Evolutionary conservation across 2,329 filamentous ascomycete genomes (phyloP), one percentile per base, ranked within the genome.

Genomic region (Canariomyces notabilis): DNA sequence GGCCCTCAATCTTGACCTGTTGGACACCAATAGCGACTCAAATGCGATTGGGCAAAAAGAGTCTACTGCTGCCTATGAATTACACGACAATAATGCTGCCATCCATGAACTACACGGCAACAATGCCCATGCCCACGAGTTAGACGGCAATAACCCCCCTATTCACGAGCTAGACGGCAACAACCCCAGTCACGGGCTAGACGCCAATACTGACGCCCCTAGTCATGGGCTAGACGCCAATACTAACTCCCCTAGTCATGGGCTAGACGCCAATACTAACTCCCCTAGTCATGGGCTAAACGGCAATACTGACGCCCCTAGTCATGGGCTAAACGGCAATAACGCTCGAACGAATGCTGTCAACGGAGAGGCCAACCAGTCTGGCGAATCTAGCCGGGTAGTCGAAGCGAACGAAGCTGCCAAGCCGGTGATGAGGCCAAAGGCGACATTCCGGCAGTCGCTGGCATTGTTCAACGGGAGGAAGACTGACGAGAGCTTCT

Each of bases 391-490:
- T 15, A 34, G 37, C 37, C 37, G 46, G n/a, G 18, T 9, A 6
- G 8, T 23, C 43, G 56, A 60, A 2, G 36, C 39, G 3, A 6
- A 42, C 6, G 34, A 21, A 8, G n/a, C 32, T 41, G 52, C 15
- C 14, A 31, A 18, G 12, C 4, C 29, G 12, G 18, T 59, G 7
- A 42, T 50, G n/a, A 67, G 64, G 0, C 69, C 72, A 1, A 69
- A 74, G 50, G 82, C 80, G 61, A 76, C 78, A 0, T 89, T 77
- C 57, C 33, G 68, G 23, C 69, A 83, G 56, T 80, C 75, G 12
- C 68, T 91, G 14, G 73, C 75, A 14, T 76, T 83, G 0, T 93
- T 95, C 68, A 87, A 87, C 61, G 89, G 89, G 32, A 79, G 88
- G 52, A 89, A 94, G 65, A 85, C 87, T 0, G 75, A 89, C 57